Conservation (phyloP, 2,329 filamentous ascomycete species). For the Beauveria pseudobassiana region DNA sequence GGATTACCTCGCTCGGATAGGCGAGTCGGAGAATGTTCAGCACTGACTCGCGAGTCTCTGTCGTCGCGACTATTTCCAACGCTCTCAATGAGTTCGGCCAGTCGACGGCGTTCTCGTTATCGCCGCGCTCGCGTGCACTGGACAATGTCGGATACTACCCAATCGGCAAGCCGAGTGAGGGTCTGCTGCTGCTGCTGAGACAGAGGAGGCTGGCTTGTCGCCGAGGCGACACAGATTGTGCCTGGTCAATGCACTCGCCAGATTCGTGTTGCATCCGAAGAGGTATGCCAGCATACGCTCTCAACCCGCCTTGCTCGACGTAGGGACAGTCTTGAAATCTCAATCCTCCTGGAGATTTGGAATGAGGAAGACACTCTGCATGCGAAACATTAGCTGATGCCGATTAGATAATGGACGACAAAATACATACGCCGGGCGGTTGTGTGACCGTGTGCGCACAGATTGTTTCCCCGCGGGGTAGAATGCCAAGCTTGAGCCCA, state of each 20-base stretch:
- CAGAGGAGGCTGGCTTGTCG: conserved; percentile 24
- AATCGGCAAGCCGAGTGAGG: conserved; percentile 22
- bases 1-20: conserved; percentile 27
- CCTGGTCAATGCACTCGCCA: conserved; percentile 33
- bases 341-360: conserved; percentile 35
- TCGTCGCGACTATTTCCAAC: conserved; percentile 17
- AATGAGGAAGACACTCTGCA: conserved; percentile 30
- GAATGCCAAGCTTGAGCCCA: conserved; percentile 31
- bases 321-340: conserved; percentile 33
- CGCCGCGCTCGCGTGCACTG: conserved; percentile 29
- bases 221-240: conserved; percentile 35
- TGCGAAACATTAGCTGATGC: neutral
- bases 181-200: conserved; percentile 21
- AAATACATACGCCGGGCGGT: conserved; percentile 20
- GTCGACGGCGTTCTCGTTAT: conserved; percentile 30
- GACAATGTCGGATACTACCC: conserved; percentile 33
- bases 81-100: conserved; percentile 27
- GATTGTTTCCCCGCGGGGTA: conserved; percentile 37
- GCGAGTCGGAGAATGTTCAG: conserved; percentile 22
- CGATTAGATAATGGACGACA: neutral
- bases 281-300: conserved; percentile 33
- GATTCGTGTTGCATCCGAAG: conserved; percentile 31
- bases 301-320: conserved; percentile 31
- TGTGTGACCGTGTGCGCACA: conserved; percentile 37
- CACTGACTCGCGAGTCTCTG: conserved; percentile 13